A percentile compares a stretch with the other conserved stretches of the same genome.
These are phyloP conservation scores for Mucor indicus DNA, from an alignment of 371 early-diverging fungal species.

Conservation along the genomic window DNA sequence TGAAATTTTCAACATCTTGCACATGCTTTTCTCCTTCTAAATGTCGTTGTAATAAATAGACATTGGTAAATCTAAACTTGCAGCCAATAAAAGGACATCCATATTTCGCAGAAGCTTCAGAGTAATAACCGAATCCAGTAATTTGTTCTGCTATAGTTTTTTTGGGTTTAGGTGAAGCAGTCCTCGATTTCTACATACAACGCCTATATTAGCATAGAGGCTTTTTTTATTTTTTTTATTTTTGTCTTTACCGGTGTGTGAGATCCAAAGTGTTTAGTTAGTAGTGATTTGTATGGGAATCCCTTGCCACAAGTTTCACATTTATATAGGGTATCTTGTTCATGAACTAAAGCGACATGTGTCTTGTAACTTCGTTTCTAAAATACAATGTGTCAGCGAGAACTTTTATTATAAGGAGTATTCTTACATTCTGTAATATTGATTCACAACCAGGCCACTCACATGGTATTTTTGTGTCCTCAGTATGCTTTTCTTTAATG, in stretches of 20 bases:
- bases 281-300: slow-evolving; percentile 58
- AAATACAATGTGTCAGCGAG: no score
- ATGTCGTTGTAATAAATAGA: slow-evolving; percentile 27
- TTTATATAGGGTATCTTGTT: slow-evolving; percentile 28
- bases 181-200: slow-evolving; percentile 1
- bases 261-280: slow-evolving; percentile 42
- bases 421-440: slow-evolving; percentile 32
- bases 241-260: slow-evolving; percentile 18
- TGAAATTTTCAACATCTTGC: slow-evolving; percentile 11
- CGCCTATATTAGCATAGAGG: no score
- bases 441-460: slow-evolving; percentile 46
- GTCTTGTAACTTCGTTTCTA: slow-evolving; percentile 27
- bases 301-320: slow-evolving; percentile 50
- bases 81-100: slow-evolving; percentile 25
- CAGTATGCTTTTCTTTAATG: slow-evolving; percentile 36
- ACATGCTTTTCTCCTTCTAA: slow-evolving; percentile 27
- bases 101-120: slow-evolving; percentile 6
- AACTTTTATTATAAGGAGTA: no score
- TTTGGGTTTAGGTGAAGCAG: slow-evolving; percentile 5
- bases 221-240: no score
- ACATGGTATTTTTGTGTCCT: slow-evolving; percentile 29
- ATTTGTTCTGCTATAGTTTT: slow-evolving; percentile 17
- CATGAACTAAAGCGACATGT: slow-evolving; percentile 46
- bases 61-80: slow-evolving; percentile 14
- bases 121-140: slow-evolving; percentile 12